Base-by-base conservation (phyloP, 108 stramenopile genomes). In the Pseudonitzschia multiseries region DNA sequence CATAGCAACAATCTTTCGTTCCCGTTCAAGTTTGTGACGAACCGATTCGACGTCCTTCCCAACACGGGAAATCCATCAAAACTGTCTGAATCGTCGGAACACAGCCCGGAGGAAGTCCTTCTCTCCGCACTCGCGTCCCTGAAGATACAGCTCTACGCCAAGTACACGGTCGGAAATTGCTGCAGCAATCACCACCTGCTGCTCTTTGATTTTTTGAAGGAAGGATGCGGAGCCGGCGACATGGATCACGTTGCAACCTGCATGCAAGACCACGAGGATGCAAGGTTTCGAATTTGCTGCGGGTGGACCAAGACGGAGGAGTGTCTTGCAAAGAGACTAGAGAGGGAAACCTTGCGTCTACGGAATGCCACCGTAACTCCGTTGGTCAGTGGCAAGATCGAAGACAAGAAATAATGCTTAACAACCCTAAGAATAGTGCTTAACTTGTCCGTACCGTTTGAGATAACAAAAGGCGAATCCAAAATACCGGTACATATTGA, bases 161-260 rank as follows among this genome's bases (percentile, higher is more conserved):
- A 69, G 33, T 68, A 72, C 28, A 76, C 68, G 2, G 41, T 81
- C 27, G 84, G 81, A n/a, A 85, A 85, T 53, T 85, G 84, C 44
- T 85, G 84, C 61, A 78, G 77, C 46, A 85, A 79, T 67, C 79
- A 78, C 44, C 81, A 81, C 48, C 14, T 65, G 20, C 71, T 85
- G 21, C 54, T 81, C 9, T 73, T 76, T 56, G 78, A 85, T 68
- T 79, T 85, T 43, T 52, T 85, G 27, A 42, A 61, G 8, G 84
- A 76, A 5, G 84, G 81, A 21, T 85, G 80, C 76, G 84, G 84
- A 26, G 69, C 74, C 26, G 26, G 57, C 10, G 57, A 57, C 4
- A 50, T 21, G 17, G 71, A 76, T 9, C 70, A 73, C 53, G 42
- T 59, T 5, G 59, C 65, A 32, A 61, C 76, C 57, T 85, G 84